Evolutionary conservation across 2,329 filamentous ascomycete species (phyloP), one percentile per base, ranked within the genome.

Genomic region (Aspergillus costaricaensis): DNA sequence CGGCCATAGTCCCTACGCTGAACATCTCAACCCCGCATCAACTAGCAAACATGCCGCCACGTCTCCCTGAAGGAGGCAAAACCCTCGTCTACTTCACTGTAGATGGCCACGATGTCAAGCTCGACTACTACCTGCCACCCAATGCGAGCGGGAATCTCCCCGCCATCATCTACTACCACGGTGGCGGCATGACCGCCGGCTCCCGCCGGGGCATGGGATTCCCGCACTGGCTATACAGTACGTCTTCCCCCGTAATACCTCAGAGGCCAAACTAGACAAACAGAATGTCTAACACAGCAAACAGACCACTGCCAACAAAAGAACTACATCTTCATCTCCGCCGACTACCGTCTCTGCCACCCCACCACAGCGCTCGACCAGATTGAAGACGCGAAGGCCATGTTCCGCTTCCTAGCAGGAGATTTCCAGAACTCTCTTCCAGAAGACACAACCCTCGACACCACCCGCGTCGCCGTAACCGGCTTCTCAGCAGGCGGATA

Each of bases 271-370:
- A 32, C 27, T 4, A 30, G 12, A 27, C 9, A 17, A 23, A 52
- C 21, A 30, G 10, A 12, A 17, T 44, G 25, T 21, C n/a, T 27
- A 19, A 12, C 5, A 6, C 5, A 15, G 4, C 2, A n/a, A 7
- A 41, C 36, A 67, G 62, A 64, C 23, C 57, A 67, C 53, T 68
- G 67, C 59, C 65, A 68, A 55, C 51, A 57, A 43, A 51, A 60
- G 27, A 58, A 55, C 50, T 68, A 67, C 60, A 65, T 68, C 38
- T 64, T 68, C 48, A 67, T 68, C 44, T 49, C 59, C 1, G 65
- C 67, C 14, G 67, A 68, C 41, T 68, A 68, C 44, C 64, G 67
- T 15, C 62, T 68, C 6, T 66, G 65, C 39, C 65, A 68, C 54
- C 67, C 67, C 1, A 60, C 43, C 39, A 68, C 54, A 12, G 59